Percentiles rank a stretch among this genome's conserved stretches.
Conservation (phyloP, 257 asterid genomes). For the Nicotiana knightiana region DNA sequence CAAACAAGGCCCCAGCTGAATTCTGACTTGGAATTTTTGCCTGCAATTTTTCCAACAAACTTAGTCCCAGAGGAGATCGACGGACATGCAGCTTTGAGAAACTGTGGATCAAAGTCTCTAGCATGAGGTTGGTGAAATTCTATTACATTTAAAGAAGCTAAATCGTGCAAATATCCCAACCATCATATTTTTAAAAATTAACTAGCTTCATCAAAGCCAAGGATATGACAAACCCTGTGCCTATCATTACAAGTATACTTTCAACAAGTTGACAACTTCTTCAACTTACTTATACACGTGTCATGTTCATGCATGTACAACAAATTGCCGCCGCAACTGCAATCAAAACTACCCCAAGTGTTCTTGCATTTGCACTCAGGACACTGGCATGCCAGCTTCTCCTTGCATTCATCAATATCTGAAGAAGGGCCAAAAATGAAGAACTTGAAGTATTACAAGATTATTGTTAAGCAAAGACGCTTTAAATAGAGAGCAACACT, state of each 20-base stretch:
- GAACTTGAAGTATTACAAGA: not conserved
- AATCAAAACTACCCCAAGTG: constrained; percentile 89
- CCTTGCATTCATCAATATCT: constrained; percentile 90
- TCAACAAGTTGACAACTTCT: not conserved
- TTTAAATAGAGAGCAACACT: not conserved
- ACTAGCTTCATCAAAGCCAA: not conserved
- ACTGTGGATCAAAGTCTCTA: not conserved
- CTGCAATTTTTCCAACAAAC: constrained; percentile 36
- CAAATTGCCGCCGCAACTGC: constrained; percentile 65
- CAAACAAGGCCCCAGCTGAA: constrained; percentile 64
- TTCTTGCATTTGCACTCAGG: constrained; percentile 81
- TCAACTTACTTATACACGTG: constrained; percentile 67
- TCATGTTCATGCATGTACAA: constrained; percentile 82
- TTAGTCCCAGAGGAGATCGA: not conserved
- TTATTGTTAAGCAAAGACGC: not conserved
- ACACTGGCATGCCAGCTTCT: constrained; percentile 70
- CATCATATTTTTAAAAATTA: not conserved
- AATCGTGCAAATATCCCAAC: not conserved
- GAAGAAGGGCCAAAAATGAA: constrained; percentile 13
- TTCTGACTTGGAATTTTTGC: constrained; percentile 37
- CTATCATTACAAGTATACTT: not conserved
- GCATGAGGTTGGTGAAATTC: not conserved
- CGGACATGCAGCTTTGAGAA: not conserved
- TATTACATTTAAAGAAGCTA: not conserved
- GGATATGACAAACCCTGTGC: not conserved